These are phyloP conservation scores for Malus hybrid DNA, from an alignment of 331 rosid genomes.

Conservation along the genomic window DNA sequence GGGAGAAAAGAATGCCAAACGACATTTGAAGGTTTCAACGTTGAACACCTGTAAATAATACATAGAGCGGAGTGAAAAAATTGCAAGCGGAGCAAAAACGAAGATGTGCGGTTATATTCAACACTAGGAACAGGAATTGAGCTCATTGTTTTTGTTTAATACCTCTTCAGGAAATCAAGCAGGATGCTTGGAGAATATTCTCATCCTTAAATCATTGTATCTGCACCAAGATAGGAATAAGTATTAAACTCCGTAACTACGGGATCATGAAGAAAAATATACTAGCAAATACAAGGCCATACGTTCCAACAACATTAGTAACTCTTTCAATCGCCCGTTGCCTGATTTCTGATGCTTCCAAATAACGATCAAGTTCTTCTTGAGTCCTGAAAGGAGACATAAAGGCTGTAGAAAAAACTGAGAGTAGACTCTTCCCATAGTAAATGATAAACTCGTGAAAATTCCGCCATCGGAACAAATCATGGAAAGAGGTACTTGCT, in stretches of 20 bases:
- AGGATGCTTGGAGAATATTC: constrained; percentile 88
- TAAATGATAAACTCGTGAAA: not conserved
- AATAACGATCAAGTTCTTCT: constrained; percentile 82
- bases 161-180: constrained; percentile 91
- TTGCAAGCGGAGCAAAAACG: constrained; percentile 5
- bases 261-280: constrained; percentile 10
- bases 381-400: constrained; percentile 70
- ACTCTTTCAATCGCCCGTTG: constrained; percentile 84
- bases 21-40: constrained; percentile 89
- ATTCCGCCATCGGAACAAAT: constrained; percentile 6
- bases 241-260: not conserved
- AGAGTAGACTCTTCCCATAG: constrained; percentile 16
- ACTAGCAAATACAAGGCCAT: constrained; percentile 28
- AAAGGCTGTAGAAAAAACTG: constrained; percentile 19
- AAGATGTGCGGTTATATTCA: not conserved
- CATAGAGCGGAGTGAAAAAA: constrained; percentile 14
- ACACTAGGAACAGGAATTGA: not conserved
- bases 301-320: constrained; percentile 90
- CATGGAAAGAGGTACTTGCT: not conserved
- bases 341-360: constrained; percentile 93
- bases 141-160: not conserved
- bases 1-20: constrained; percentile 96
- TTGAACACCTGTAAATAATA: constrained; percentile 71
- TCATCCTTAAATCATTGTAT: constrained; percentile 71
- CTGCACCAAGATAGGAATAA: constrained; percentile 37